A percentile compares a stretch with the other conserved stretches of the same genome.
These are phyloP conservation scores for Bjerkandera adusta DNA, from an alignment of 1,284 basidiomycete species.

Conservation along the genomic window DNA sequence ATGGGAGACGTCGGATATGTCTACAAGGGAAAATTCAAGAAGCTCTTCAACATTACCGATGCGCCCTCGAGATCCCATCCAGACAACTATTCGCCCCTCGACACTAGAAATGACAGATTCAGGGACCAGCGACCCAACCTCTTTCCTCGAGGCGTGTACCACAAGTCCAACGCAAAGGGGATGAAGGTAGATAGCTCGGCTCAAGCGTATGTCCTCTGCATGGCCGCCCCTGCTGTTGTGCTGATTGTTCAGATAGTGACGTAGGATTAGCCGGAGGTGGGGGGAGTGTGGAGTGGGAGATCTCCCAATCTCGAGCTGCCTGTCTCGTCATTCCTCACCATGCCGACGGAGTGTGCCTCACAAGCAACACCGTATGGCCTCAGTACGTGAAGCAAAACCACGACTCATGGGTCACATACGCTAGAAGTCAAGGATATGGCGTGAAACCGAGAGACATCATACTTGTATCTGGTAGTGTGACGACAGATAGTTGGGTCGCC, in stretches of 20 bases:
- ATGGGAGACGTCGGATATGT: conserved; percentile 11
- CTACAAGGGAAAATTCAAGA: conserved; percentile 4
- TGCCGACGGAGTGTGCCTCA: not conserved
- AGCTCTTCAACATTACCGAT: conserved; percentile 4
- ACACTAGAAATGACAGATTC: not conserved
- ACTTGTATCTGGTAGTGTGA: conserved; percentile 15
- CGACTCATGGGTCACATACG: not conserved
- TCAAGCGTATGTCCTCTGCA: not conserved
- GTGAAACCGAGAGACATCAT: conserved; percentile 9
- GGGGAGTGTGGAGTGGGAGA: not conserved
- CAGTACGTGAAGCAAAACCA: conserved; percentile 8
- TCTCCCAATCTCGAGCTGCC: not conserved
- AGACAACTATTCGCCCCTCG: not conserved
- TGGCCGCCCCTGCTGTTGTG: not conserved
- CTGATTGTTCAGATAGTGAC: not conserved
- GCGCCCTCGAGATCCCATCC: not conserved
- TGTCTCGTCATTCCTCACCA: not conserved
- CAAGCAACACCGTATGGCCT: conserved; percentile 1
- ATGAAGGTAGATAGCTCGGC: not conserved
- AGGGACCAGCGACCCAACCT: not conserved
- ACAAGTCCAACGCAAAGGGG: not conserved
- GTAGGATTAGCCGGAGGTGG: conserved; percentile 1
- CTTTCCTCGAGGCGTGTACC: not conserved
- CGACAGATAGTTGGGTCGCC: conserved; percentile 13
- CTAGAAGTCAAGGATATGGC: not conserved